Base-by-base conservation (phyloP, 208 protist genomes). In the Herpetomonas samuelpessoai region DNA sequence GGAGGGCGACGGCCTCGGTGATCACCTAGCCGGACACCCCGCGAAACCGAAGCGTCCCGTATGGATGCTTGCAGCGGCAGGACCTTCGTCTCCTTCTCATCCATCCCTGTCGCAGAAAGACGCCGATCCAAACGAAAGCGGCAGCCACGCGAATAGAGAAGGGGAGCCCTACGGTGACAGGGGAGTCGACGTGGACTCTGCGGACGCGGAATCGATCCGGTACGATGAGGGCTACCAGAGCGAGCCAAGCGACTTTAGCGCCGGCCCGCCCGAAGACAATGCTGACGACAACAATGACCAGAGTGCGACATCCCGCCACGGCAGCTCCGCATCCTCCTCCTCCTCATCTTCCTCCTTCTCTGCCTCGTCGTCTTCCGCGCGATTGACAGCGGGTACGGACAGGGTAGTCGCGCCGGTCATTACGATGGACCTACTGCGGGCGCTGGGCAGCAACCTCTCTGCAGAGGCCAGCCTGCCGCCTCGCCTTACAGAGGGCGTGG, bases 341-440 rank as follows among this genome's bases (percentile, higher is more conserved):
- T 19, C 35, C 35, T 41, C n/a, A 2, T 24, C 4, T 18, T 57
- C 51, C 19, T 45, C 22, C 27, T 27, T 19, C 22, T 18, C 26
- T n/a, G 9, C 46, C 18, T 10, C 46, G 9, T 14, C 22, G 7
- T 19, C 46, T 19, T 9, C 18, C 22, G 46, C 14, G 9, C 35
- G 26, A 21, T 7, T n/a, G 44, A 18, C 22, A 12, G 57, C 16
- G 3, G 62, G 19, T 54, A 22, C 44, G 4, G 9, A 41, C 2
- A 28, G 16, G 9, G 29, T 47, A 19, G 25, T 60, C 0, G 65
- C 48, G 7, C 30, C 52, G 18, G 18, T n/a, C 14, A 59, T 72
- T 10, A 69, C 58, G 10, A 52, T 61, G 22, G 65, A 78, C 25
- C 51, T 59, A 25, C 71, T 73, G 55, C 71, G 57, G 24, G 56